Evolutionary conservation across 108 stramenopile species (phyloP).

Genomic region (Discostella stelligeroides): DNA sequence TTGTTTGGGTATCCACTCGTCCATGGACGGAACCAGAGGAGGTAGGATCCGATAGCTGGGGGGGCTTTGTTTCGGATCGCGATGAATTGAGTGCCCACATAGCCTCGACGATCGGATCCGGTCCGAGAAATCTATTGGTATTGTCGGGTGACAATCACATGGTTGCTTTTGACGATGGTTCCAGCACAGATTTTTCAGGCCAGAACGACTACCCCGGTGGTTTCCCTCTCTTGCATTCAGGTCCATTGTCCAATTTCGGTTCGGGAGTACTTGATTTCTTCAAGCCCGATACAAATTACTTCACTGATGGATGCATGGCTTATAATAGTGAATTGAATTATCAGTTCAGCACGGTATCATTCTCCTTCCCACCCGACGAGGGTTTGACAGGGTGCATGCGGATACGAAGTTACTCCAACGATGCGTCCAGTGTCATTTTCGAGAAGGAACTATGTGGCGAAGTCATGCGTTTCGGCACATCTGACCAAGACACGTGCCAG

Average conservation of each 20-base stretch:
- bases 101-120: constrained; percentile 48
- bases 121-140: constrained; percentile 53
- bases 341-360: constrained; percentile 57
- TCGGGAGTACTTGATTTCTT: constrained; percentile 40
- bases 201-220: constrained; percentile 33
- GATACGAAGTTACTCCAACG: constrained; percentile 40
- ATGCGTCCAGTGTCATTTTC: constrained; percentile 38
- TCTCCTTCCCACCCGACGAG: constrained; percentile 23
- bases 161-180: constrained; percentile 68
- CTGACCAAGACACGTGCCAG: constrained; percentile 32
- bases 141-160: constrained; percentile 60
- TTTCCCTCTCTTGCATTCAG: constrained; percentile 62
- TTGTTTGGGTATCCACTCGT: constrained; percentile 55
- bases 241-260: constrained; percentile 54
- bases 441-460: constrained; percentile 45
- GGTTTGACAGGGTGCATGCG: constrained; percentile 35
- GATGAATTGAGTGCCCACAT: constrained; percentile 41
- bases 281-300: constrained; percentile 21
- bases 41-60: constrained; percentile 52
- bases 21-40: constrained; percentile 59
- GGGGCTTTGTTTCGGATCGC: constrained; percentile 41
- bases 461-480: constrained; percentile 34
- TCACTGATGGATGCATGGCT: constrained; percentile 58
- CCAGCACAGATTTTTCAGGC: constrained; percentile 54
- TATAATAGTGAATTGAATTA: constrained; percentile 51